Evolutionary conservation across 805 yeast genomes (phyloP), one percentile per base, ranked within the genome.

Genomic region (Zygoascus flipseniorum): DNA sequence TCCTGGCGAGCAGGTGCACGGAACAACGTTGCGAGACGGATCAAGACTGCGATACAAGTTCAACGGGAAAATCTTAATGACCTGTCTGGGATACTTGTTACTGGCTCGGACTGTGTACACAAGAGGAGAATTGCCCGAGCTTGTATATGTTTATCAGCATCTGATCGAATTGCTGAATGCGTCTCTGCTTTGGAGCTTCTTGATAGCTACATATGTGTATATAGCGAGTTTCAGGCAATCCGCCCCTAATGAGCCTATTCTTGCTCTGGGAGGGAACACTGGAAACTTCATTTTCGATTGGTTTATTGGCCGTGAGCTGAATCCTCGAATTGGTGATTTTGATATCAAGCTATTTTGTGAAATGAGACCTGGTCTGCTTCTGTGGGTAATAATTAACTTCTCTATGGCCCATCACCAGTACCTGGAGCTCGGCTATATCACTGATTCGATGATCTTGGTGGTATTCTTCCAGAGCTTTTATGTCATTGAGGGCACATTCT

Each of bases 291-390:
- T 92, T 9, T 92, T 86, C 65, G 97, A 93, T 58, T 90, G 97
- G 97, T 93, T 89, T 65, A 89, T 93, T 65, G 99, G 99, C 31
- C 81, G 99, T 56, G 98, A 92, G 70, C 75, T 93, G 64, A 93
- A 93, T 67, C 99, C 98, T 28, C 77, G 98, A 61, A 73, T 87
- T 54, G 93, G 95, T 0, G 63, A 77, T 0, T 81, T 90, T 76
- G 99, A 93, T 66, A 81, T 93, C 68, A 93, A 93, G 71, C 69
- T 89, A 60, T 93, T 86, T 63, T 87, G 96, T 69, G 99, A 93
- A 69, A 77, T 93, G 68, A 81, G 96, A 63, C 99, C 99, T 1
- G 99, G 99, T 5, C 75, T 93, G 78, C 71, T 92, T 52, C 72
- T 93, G 44, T 92, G 97, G 96, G 70, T 83, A 14, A 66, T 88